A percentile compares a stretch with the other conserved stretches of the same genome.
These are phyloP conservation scores for Toxicodendron radicans DNA, from an alignment of 345 rosid species.

Conservation along the genomic window DNA sequence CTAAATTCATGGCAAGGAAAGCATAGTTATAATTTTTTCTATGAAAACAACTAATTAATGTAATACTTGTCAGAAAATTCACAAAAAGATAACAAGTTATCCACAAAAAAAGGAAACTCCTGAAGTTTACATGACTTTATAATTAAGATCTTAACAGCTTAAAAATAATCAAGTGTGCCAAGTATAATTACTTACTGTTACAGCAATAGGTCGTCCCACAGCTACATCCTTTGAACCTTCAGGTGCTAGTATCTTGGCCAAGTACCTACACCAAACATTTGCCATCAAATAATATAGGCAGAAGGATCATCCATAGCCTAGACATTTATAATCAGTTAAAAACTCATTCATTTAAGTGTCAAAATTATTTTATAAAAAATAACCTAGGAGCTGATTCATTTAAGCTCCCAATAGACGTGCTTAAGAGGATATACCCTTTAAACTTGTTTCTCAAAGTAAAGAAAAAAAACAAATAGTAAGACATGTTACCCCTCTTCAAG, in stretches of 20 bases:
- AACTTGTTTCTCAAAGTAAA: background rate
- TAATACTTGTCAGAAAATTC: background rate
- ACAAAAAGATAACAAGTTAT: background rate
- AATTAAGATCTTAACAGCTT: background rate
- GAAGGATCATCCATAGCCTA: background rate
- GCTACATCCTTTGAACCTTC: constrained; percentile 73
- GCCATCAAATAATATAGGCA: constrained; percentile 16
- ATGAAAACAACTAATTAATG: too few relatives aligned
- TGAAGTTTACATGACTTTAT: background rate
- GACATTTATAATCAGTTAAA: background rate
- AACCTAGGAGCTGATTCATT: background rate
- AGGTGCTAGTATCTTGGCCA: constrained; percentile 69
- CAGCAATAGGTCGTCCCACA: constrained; percentile 66
- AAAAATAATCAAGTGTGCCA: background rate
- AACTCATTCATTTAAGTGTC: constrained; percentile 1
- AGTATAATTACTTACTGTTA: constrained; percentile 45
- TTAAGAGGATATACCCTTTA: background rate
- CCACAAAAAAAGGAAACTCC: background rate
- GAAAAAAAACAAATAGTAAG: constrained; percentile 1
- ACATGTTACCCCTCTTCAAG: constrained; percentile 89
- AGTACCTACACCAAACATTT: constrained; percentile 43
- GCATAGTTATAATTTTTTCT: too few relatives aligned
- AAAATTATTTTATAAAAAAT: background rate
- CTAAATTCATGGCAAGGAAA: background rate
- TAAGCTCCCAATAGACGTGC: background rate